These are phyloP conservation scores for Agaricus bisporus DNA, from an alignment of 768 basidiomycete species.

Conservation along the genomic window DNA sequence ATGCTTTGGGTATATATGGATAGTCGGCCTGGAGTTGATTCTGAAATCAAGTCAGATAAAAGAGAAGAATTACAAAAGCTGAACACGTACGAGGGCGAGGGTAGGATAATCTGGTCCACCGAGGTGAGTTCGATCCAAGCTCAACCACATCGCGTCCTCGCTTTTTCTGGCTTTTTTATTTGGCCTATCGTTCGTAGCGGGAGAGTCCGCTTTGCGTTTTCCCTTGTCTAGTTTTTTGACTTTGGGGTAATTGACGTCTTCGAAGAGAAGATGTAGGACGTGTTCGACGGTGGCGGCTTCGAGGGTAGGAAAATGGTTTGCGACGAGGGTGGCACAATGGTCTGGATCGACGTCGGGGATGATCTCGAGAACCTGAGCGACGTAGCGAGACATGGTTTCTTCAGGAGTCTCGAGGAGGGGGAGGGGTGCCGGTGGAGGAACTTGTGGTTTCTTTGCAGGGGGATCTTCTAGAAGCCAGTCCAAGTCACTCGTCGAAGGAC, in stretches of 20 bases:
- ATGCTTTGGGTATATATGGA: constrained; percentile 47
- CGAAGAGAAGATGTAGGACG: constrained; percentile 57
- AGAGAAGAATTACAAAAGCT: constrained; percentile 2
- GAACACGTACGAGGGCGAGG: constrained; percentile 43
- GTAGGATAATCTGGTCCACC: constrained; percentile 43
- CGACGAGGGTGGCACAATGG: constrained; percentile 44
- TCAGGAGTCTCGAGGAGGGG: constrained; percentile 5
- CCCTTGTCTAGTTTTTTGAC: constrained; percentile 23
- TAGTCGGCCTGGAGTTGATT: constrained; percentile 51
- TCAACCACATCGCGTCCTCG: constrained; percentile 48
- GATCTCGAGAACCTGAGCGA: constrained; percentile 58
- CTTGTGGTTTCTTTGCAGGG: constrained; percentile 6
- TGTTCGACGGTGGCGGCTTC: constrained; percentile 38
- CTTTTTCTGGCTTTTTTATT: constrained; percentile 26
- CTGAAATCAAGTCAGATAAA: constrained; percentile 22
- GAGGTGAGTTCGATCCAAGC: constrained; percentile 34
- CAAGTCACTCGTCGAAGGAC: background rate
- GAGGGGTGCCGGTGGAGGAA: constrained; percentile 8
- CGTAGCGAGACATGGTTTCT: constrained; percentile 13
- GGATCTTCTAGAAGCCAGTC: background rate
- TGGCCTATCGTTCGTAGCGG: constrained; percentile 18
- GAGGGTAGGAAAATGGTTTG: constrained; percentile 31
- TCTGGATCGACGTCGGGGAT: constrained; percentile 63
- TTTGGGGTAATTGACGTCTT: constrained; percentile 55
- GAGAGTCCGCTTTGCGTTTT: constrained; percentile 28